Percentiles rank a stretch among this genome's conserved stretches.
phyloP scores from a whole-genome alignment of 2,329 filamentous ascomycete genomes.

The Fusarium concolor region DNA sequence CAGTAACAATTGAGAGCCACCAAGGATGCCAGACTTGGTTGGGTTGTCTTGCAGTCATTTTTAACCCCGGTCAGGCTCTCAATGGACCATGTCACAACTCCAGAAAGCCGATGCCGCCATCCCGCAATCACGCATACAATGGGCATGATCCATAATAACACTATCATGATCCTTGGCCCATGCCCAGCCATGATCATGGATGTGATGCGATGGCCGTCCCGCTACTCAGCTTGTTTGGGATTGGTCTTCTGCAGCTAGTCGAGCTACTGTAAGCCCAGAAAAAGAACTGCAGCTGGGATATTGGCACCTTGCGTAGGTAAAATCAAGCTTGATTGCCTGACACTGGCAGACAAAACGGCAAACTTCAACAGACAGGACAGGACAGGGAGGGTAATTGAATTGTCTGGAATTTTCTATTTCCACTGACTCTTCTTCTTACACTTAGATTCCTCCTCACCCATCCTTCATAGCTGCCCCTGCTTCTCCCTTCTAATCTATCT shows the following conservation, averaged over 20 bases:
- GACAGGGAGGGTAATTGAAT: not conserved
- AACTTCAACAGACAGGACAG: slow-evolving; percentile 14
- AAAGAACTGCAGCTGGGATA: slow-evolving; percentile 19
- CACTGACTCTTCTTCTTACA: slow-evolving; percentile 23
- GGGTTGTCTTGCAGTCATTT: slow-evolving; percentile 11
- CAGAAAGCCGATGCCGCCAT: slow-evolving; percentile 32
- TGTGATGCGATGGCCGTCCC: slow-evolving; percentile 9
- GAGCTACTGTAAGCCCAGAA: slow-evolving; percentile 22
- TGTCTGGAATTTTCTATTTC: slow-evolving; percentile 37
- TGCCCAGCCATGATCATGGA: slow-evolving; percentile 25
- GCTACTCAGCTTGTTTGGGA: slow-evolving; percentile 37
- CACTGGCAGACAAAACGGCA: slow-evolving; percentile 14
- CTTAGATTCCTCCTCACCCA: slow-evolving; percentile 11
- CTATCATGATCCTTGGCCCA: slow-evolving; percentile 31
- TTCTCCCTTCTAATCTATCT: slow-evolving; percentile 17
- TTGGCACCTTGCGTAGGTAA: slow-evolving; percentile 15
- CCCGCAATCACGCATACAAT: slow-evolving; percentile 34
- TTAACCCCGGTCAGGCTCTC: slow-evolving; percentile 14
- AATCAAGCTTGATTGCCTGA: slow-evolving; percentile 26
- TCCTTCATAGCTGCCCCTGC: slow-evolving; percentile 19
- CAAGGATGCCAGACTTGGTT: not conserved
- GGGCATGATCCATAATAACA: slow-evolving; percentile 8
- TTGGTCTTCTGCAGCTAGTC: slow-evolving; percentile 23
- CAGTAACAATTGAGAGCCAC: slow-evolving; percentile 5
- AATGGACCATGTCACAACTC: not conserved